Evolutionary conservation across 1,139 yeast genomes (phyloP), one percentile per base, ranked within the genome.

Genomic region (Yamadazyma conglobata): DNA sequence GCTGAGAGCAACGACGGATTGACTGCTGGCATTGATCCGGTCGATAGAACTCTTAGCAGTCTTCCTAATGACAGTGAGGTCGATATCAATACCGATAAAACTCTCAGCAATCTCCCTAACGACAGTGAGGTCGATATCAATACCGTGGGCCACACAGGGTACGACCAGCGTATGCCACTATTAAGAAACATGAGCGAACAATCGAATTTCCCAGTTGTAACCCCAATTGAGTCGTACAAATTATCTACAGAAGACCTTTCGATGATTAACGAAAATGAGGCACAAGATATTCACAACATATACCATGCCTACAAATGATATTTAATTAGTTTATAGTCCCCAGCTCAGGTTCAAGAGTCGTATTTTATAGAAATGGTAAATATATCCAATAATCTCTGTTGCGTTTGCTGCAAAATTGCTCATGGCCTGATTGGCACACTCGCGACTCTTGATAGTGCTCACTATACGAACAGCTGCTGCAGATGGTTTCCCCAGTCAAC

Each of bases 111-210:
- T 4, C 18, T 35, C 5, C 27, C 40, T 11, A 37, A 43, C 31
- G 47, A 44, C 24, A 44, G 47, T 32, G 44, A 42, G 28, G 33
- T 38, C 22, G 38, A 33, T 18, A n/a, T 43, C 6, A 49, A 54
- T 30, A 26, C 50, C 7, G 27, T 40, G 19, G 43, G 57, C 4
- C 53, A 56, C 27, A 40, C 56, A 3, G 20, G 45, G 3, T 60
- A 54, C 36, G 56, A 50, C 7, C 68, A 60, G 39, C 42, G 61
- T 30, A 33, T 60, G 3, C 68, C 68, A 1, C 47, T 62, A 24
- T 43, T 62, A 25, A 47, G 52, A 24, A 52, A 54, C 36, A 44
- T 46, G 12, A 59, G 66, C 33, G 36, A 48, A 2, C 60, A 46
- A 33, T 47, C 55, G 2, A 40, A 45, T 22, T 11, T 38, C 5